Base-by-base conservation (phyloP, 1,284 basidiomycete species). In the Neolentinus lepideus region DNA sequence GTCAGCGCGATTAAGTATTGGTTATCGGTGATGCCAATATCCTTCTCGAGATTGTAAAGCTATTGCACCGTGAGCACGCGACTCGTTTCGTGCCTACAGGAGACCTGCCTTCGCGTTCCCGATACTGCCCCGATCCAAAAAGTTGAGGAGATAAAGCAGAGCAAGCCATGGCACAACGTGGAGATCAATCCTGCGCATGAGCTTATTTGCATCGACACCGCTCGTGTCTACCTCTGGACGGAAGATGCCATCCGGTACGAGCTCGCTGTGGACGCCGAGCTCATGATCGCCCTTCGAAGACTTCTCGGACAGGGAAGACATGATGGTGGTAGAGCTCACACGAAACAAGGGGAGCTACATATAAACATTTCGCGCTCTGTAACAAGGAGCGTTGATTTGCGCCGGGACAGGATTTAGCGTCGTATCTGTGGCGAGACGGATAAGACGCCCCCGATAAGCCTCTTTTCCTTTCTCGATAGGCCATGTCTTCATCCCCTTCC, bases 41-140 rank as follows among this genome's bases (percentile, higher is more conserved):
- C 79, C 9, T 58, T 56, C 54, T 74, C 75, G 38, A 83, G 65
- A 47, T 71, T 64, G 58, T 81, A 83, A 47, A 80, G 63, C 79
- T 80, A 59, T 54, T 31, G 16, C 38, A 43, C 16, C 38, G 51
- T 61, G 54, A 54, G 25, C 48, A 50, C 16, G 25, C 61, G 47
- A 43, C 33, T 38, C 24, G 25, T 56, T 31, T 22, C 63, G 56
- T 53, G 60, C 46, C 33, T 48, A 45, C 25, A 64, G 57, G 36
- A 63, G 58, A 52, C 6, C 4, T 35, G 81, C 78, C 68, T 78
- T 79, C 9, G 85, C 84, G 63, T 86, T 86, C 56, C 80, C 84
- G 61, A 87, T 80, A 54, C 79, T 85, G 51, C 83, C 78, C 62
- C 84, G 73, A 64, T 88, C 85, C 54, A 81, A 66, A 58, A 78